These are phyloP conservation scores for Suillus discolor DNA, from an alignment of 768 basidiomycete species.

Conservation along the genomic window DNA sequence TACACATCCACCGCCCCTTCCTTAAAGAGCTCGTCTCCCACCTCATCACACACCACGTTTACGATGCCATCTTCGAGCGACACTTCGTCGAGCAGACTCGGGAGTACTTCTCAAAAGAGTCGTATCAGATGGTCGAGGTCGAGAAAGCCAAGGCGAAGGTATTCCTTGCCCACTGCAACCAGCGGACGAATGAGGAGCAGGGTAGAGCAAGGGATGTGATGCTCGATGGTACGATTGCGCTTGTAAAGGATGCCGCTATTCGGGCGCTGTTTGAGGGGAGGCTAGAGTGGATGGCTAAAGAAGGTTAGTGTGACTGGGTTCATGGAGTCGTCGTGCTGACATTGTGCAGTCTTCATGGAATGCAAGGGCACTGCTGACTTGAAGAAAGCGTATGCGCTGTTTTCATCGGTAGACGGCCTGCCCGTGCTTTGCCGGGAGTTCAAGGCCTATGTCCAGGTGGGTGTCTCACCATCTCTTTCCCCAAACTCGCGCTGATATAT, in stretches of 20 bases:
- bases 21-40: constrained; percentile 58
- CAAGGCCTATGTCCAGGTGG: constrained; percentile 60
- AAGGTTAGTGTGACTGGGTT: constrained; percentile 30
- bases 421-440: constrained; percentile 62
- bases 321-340: constrained; percentile 34
- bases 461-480: constrained; percentile 13
- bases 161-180: constrained; percentile 54
- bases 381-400: constrained; percentile 58
- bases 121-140: constrained; percentile 37
- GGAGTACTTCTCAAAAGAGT: constrained; percentile 58
- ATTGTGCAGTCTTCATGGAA: constrained; percentile 53
- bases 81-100: constrained; percentile 52
- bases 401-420: constrained; percentile 56
- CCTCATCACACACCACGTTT: constrained; percentile 59
- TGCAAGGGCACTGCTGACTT: constrained; percentile 47
- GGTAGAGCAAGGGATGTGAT: constrained; percentile 55
- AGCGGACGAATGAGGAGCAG: constrained; percentile 57
- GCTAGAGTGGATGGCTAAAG: constrained; percentile 46
- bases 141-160: constrained; percentile 40
- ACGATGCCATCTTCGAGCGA: constrained; percentile 56
- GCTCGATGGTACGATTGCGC: constrained; percentile 48
- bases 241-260: constrained; percentile 57
- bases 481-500: neutral
- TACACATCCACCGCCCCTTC: constrained; percentile 40
- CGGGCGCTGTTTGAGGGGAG: constrained; percentile 47